These are phyloP conservation scores for Termitomyces sp. DNA, from an alignment of 768 basidiomycete genomes.

Conservation along the genomic window DNA sequence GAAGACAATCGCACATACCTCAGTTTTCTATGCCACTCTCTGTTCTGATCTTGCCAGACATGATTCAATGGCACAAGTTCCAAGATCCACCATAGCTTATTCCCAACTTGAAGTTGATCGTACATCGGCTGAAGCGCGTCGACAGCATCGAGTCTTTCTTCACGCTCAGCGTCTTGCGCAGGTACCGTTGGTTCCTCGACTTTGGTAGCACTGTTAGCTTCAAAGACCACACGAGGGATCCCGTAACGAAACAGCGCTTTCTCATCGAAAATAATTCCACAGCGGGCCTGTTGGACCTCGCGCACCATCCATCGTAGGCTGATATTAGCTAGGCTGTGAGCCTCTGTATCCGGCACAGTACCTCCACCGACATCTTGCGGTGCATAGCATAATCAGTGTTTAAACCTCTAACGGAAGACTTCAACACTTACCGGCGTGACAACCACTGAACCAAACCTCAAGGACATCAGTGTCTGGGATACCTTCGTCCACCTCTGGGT, in stretches of 20 bases:
- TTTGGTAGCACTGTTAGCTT: slow-evolving; percentile 4
- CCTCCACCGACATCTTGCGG: slow-evolving; percentile 67
- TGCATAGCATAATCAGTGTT: background rate
- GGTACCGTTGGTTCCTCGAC: slow-evolving; percentile 24
- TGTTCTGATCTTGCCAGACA: slow-evolving; percentile 49
- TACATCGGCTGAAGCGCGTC: slow-evolving; percentile 47
- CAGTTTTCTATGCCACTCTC: slow-evolving; percentile 48
- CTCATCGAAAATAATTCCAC: slow-evolving; percentile 53
- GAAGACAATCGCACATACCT: slow-evolving; percentile 35
- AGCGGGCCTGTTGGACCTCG: slow-evolving; percentile 49
- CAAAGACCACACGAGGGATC: background rate
- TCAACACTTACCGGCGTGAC: slow-evolving; percentile 52
- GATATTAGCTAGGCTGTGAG: slow-evolving; percentile 49
- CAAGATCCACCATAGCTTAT: slow-evolving; percentile 61
- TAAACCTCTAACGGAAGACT: background rate
- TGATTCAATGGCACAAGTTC: slow-evolving; percentile 55
- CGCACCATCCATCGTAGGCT: slow-evolving; percentile 77
- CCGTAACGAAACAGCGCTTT: slow-evolving; percentile 34
- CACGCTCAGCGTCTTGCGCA: slow-evolving; percentile 4
- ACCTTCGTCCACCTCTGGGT: slow-evolving; percentile 3
- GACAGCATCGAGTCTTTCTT: slow-evolving; percentile 7
- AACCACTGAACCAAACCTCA: slow-evolving; percentile 80
- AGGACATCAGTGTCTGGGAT: slow-evolving; percentile 39
- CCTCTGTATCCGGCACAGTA: slow-evolving; percentile 34
- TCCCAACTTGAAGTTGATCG: slow-evolving; percentile 38